Evolutionary conservation across 371 early-diverging fungal genomes (phyloP), one percentile per base, ranked within the genome.

Genomic region (Lichtheimia ornata): DNA sequence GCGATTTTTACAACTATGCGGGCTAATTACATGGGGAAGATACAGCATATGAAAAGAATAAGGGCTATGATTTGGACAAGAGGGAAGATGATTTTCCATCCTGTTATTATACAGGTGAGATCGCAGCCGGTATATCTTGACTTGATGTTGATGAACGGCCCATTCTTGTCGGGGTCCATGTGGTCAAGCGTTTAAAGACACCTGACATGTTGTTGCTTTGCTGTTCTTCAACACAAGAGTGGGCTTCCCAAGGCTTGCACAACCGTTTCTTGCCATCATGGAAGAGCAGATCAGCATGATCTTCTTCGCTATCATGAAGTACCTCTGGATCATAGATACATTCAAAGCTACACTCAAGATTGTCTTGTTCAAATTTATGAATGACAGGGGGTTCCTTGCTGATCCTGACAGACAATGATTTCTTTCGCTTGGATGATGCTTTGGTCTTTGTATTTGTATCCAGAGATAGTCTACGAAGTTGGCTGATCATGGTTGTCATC

Each of bases 261-360:
- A 64, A 20, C 5, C 58, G 54, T 22, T 65, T 70, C 50, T 59
- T 43, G 17, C 47, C 35, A 9, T 63, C 56, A 13, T 27, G 28
- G 43, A 61, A 64, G 14, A 61, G 43, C 4, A 75, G 47, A 61
- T 75, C 79, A 20, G 76, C 73, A 43, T 78, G 75, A 24, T 78
- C 79, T 54, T 69, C 62, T 68, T 78, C 79, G 13, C 69, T 67
- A 50, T 78, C 79, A 54, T 78, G 79, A 41, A 63, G 62, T 0
- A 78, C 79, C 18, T 59, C 44, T 2, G 79, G 79, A 66, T 78
- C 79, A 75, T 71, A 78, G 18, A 78, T 75, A 45, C 70, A 78
- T 41, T 78, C 79, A 50, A 71, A 71, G 1, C 66, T 58, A 18
- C 69, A 71, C 64, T 78, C 79, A 5, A 73, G 43, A 13, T 58